These are phyloP conservation scores for Areca catechu DNA, from an alignment of 176 grass and related monocot genomes.

Conservation along the genomic window DNA sequence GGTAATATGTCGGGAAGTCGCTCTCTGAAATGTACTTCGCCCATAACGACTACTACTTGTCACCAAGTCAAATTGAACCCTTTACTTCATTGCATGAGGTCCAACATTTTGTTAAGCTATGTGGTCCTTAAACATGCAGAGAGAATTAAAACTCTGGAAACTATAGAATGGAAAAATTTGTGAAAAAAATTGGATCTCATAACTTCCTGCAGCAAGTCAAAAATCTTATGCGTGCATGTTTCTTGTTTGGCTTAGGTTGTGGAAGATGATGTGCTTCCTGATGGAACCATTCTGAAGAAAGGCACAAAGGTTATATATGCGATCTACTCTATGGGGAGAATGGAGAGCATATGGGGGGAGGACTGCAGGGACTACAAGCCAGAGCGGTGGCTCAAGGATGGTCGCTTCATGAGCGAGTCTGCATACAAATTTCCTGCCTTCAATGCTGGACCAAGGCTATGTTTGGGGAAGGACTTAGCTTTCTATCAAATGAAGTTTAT, in stretches of 20 bases:
- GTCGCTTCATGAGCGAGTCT: slow-evolving; percentile 72
- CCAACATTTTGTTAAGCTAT: too few relatives aligned
- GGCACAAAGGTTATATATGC: slow-evolving; percentile 91
- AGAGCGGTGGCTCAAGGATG: slow-evolving; percentile 80
- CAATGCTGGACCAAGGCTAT: slow-evolving; percentile 74
- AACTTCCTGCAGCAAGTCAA: too few relatives aligned
- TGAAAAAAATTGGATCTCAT: too few relatives aligned
- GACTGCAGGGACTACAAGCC: slow-evolving; percentile 88
- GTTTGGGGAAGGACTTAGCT: slow-evolving; percentile 88
- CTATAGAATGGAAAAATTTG: too few relatives aligned
- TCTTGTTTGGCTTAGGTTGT: slow-evolving; percentile 42
- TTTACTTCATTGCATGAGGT: too few relatives aligned
- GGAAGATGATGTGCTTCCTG: slow-evolving; percentile 90
- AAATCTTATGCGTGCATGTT: slow-evolving; percentile 7
- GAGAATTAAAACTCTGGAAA: too few relatives aligned
- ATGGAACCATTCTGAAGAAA: slow-evolving; percentile 77
- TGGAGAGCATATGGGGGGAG: slow-evolving; percentile 92
- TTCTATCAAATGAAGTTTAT: slow-evolving; percentile 98
- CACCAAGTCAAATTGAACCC: too few relatives aligned
- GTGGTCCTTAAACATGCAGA: too few relatives aligned
- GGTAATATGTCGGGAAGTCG: too few relatives aligned
- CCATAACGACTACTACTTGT: too few relatives aligned
- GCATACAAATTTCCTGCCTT: slow-evolving; percentile 93
- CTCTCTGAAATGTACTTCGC: too few relatives aligned
- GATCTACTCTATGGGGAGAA: slow-evolving; percentile 82